Base-by-base conservation (phyloP, 1,284 basidiomycete genomes). In the Sphagnurus paluster region DNA sequence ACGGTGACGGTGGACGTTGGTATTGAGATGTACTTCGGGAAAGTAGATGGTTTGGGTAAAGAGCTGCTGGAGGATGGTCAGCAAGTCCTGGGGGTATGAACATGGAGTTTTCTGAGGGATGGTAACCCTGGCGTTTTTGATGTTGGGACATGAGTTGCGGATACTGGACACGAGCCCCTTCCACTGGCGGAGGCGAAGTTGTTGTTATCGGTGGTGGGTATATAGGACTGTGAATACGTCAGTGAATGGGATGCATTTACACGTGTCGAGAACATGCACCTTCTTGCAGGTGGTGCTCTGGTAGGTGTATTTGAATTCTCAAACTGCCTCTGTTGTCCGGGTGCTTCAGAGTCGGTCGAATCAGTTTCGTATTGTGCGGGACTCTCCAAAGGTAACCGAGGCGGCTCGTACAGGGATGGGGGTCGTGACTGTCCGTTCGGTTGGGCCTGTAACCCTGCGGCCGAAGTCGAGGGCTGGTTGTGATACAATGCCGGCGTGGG, bases 111-210 rank as follows among this genome's bases (percentile, higher is more conserved):
- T 66, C 57, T 0, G 71, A 74, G 0, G 74, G 74, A 23, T 63
- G 66, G 48, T 87, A 88, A 8, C 85, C 84, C 56, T 88, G 85
- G 36, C 68, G 72, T 52, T 77, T 75, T 62, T 88, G 84, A 53
- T 88, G 84, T 46, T 75, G 75, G 2, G 80, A 77, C 84, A 87
- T 87, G 21, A 84, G 70, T 14, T 75, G 68, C 1, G 82, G 82
- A 55, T 84, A 84, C 14, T 70, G 68, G 44, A 82, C 70, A 28
- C 63, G 55, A 7, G 65, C 36, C 14, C 53, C 69, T 29, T 74
- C 67, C 5, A 71, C 63, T 2, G 80, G 77, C 5, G 77, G 66
- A 2, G 77, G 74, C n/a, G 81, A 80, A 2, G 81, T 82, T 0
- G 82, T 84, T 1, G 80, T 84, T 36, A 80, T 69, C 13, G 80